Evolutionary conservation across 352 stramenopile species (phyloP), one percentile per base, ranked within the genome.

Genomic region (Salisapilia sapeloensis): DNA sequence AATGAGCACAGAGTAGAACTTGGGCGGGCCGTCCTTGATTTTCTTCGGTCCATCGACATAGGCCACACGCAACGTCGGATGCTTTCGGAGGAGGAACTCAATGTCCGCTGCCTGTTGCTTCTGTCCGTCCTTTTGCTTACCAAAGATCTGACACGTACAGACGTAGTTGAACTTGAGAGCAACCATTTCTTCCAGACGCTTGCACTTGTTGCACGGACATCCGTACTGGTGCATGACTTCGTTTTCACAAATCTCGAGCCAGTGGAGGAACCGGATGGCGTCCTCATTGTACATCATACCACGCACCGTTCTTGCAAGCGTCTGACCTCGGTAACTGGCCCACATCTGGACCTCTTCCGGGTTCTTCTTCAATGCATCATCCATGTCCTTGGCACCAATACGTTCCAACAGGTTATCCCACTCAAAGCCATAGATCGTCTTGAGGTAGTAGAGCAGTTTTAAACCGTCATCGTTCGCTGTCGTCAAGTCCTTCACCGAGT

Each of bases 371-470:
- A 91, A 25, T 6, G 75, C 75, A 36, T 87, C 72, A 7, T 85
- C 56, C 63, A 85, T 78, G 24, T 91, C 75, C 48, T 87, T 87
- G 0, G 45, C 53, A 27, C 72, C 49, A 7, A 91, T 33, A 16
- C 75, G 64, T 33, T 91, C 75, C 0, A 91, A 45, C 27, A 91
- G 36, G 38, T 91, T 91, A 28, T 83, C 62, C 64, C 66, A 91
- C 46, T 91, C 75, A 32, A 79, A 82, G 5, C 69, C 71, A 30
- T 91, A 85, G 16, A 91, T 89, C 2, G 75, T 91, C 42, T 87
- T 65, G 40, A 94, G 52, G 44, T 99, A 99, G 23, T 97, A 92
- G 39, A 99, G 49, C 12, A 95, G 81, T 24, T 93, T 98, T 30
- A 99, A 93, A 41, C 90, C 91, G 50, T 91, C 75, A 23, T 87